Evolutionary conservation across 1,284 basidiomycete genomes (phyloP).

Genomic region (Pyrrhoderma lamaoense): DNA sequence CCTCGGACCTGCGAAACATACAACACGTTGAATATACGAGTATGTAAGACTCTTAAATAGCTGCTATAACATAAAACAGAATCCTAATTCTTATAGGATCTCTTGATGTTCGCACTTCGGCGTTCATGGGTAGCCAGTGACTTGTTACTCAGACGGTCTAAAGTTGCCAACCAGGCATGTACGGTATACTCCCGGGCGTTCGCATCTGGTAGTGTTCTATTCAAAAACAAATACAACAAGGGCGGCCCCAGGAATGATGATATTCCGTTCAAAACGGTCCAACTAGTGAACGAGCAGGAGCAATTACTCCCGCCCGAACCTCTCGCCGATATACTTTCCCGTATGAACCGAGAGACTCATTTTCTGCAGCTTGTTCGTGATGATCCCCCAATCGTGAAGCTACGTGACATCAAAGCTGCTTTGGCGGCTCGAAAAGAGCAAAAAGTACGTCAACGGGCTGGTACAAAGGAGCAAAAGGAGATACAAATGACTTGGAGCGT

Average conservation of each 20-base stretch:
- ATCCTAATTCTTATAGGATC: too few species aligned
- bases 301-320: conserved; percentile 31
- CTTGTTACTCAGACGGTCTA: too few species aligned
- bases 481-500: conserved; percentile 69
- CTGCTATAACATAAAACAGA: too few species aligned
- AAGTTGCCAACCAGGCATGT: too few species aligned
- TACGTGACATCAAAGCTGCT: conserved; percentile 35
- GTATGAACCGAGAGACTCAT: conserved; percentile 32
- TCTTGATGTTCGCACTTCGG: too few species aligned
- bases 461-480: conserved; percentile 49
- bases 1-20: too few species aligned
- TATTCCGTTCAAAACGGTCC: conserved; percentile 37
- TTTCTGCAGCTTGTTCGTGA: conserved; percentile 46
- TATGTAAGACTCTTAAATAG: too few species aligned
- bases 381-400: conserved; percentile 46
- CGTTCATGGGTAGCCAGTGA: too few species aligned
- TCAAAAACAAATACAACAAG: conserved; percentile 3
- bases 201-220: neutral
- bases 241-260: conserved; percentile 22
- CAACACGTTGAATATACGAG: too few species aligned
- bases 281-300: conserved; percentile 40
- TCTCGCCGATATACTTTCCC: conserved; percentile 34
- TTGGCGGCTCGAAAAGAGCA: conserved; percentile 30
- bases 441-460: conserved; percentile 29
- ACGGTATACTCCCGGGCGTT: conserved; percentile 6